Conservation (phyloP, 2,329 filamentous ascomycete genomes). For the Myotisia sp. region DNA sequence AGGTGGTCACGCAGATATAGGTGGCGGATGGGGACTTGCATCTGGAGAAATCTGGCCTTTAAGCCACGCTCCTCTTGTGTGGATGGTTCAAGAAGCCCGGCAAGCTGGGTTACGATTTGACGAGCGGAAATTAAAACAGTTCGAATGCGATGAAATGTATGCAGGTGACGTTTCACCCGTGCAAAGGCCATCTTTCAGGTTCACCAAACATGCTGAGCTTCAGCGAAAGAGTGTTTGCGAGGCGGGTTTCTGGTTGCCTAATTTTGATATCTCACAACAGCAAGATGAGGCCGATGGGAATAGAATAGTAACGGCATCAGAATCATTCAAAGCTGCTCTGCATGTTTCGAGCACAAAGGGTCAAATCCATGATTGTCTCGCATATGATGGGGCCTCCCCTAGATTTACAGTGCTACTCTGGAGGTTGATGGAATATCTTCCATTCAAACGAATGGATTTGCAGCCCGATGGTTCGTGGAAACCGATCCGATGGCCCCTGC, state of each 20-base stretch:
- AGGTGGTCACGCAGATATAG: conserved; percentile 41
- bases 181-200: conserved; percentile 10
- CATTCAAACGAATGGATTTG: conserved; percentile 68
- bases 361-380: conserved; percentile 56
- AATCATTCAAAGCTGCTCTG: conserved; percentile 44
- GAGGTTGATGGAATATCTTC: conserved; percentile 70
- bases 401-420: conserved; percentile 47
- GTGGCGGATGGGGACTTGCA: conserved; percentile 37
- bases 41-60: conserved; percentile 21
- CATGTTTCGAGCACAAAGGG: conserved; percentile 40
- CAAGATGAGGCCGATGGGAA: neutral
- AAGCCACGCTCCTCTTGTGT: conserved; percentile 39
- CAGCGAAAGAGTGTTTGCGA: neutral
- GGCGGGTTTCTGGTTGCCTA: neutral
- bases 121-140: conserved; percentile 48
- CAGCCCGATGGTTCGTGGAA: conserved; percentile 60
- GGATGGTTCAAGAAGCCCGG: conserved; percentile 42
- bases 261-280: neutral
- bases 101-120: conserved; percentile 59
- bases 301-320: conserved; percentile 15
- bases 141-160: conserved; percentile 46
- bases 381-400: conserved; percentile 47
- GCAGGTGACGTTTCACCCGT: conserved; percentile 24
- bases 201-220: neutral
- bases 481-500: conserved; percentile 66